Conservation (phyloP, 2,329 filamentous ascomycete genomes). For the Diaporthe sp. region DNA sequence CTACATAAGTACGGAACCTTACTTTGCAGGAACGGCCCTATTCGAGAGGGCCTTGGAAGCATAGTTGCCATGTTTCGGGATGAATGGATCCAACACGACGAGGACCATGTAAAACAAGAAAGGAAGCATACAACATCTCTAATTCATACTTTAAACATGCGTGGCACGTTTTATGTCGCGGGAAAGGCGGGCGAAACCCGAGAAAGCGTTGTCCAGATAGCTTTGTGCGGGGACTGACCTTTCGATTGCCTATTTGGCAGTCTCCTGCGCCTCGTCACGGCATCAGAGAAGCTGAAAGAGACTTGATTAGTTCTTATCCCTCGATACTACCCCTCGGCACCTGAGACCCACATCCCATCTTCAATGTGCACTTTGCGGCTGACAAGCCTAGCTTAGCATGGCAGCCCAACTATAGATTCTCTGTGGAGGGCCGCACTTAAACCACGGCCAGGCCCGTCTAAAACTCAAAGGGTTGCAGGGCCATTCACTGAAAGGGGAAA, state of each 20-base stretch:
- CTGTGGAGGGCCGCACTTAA: neutral
- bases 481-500: neutral
- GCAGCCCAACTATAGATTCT: neutral
- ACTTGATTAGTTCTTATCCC: neutral
- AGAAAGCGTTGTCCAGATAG: too few species aligned
- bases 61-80: conserved; percentile 28
- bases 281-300: neutral
- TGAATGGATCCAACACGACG: neutral
- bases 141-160: too few species aligned
- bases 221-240: too few species aligned
- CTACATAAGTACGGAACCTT: conserved; percentile 6
- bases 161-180: neutral
- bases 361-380: neutral
- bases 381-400: neutral
- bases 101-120: neutral
- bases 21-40: conserved; percentile 1
- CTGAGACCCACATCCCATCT: neutral
- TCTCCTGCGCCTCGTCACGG: too few species aligned
- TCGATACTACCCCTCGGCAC: neutral
- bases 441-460: neutral
- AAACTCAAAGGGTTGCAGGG: neutral
- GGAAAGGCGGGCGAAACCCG: neutral
- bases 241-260: neutral
- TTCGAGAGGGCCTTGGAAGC: conserved; percentile 21
- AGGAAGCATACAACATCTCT: too few species aligned